These are phyloP conservation scores for Arthrobotrys sphaeroides DNA, from an alignment of 2,329 filamentous ascomycete species.

Conservation along the genomic window DNA sequence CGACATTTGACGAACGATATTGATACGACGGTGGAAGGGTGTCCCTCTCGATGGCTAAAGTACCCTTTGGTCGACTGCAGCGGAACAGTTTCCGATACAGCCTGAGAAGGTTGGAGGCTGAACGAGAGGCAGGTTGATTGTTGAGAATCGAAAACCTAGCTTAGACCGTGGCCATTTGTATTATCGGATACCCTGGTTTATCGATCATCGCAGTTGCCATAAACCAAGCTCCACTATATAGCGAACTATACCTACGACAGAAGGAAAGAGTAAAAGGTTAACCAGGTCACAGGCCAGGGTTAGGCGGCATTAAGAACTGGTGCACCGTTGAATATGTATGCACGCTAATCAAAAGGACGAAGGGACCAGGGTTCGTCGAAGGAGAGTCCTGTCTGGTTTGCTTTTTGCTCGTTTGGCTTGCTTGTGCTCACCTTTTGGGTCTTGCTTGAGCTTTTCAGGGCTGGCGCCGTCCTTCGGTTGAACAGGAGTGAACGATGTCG, in stretches of 20 bases:
- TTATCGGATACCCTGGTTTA: slow-evolving; percentile 34
- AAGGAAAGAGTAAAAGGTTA: slow-evolving; percentile 40
- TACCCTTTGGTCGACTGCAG: not conserved
- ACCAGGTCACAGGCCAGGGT: slow-evolving; percentile 46
- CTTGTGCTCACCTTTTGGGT: slow-evolving; percentile 1
- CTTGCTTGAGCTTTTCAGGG: slow-evolving; percentile 10
- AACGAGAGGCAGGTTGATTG: slow-evolving; percentile 23
- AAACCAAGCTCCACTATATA: slow-evolving; percentile 37
- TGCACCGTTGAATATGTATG: slow-evolving; percentile 36
- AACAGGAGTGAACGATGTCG: slow-evolving; percentile 4
- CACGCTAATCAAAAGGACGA: slow-evolving; percentile 14
- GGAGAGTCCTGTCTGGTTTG: not conserved
- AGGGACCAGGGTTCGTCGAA: slow-evolving; percentile 34
- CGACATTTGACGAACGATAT: slow-evolving; percentile 13
- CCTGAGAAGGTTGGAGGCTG: slow-evolving; percentile 1
- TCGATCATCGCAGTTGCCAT: slow-evolving; percentile 53
- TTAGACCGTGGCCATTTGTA: slow-evolving; percentile 43
- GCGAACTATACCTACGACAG: slow-evolving; percentile 39
- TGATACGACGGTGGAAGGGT: not conserved
- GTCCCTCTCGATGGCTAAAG: slow-evolving; percentile 1
- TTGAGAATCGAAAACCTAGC: not conserved
- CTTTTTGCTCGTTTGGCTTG: slow-evolving; percentile 38
- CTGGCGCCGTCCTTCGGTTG: slow-evolving; percentile 1
- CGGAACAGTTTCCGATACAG: slow-evolving; percentile 22
- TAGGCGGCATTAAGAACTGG: slow-evolving; percentile 41